Evolutionary conservation across 2,329 filamentous ascomycete species (phyloP).

Genomic region (Clathrospora elynae): DNA sequence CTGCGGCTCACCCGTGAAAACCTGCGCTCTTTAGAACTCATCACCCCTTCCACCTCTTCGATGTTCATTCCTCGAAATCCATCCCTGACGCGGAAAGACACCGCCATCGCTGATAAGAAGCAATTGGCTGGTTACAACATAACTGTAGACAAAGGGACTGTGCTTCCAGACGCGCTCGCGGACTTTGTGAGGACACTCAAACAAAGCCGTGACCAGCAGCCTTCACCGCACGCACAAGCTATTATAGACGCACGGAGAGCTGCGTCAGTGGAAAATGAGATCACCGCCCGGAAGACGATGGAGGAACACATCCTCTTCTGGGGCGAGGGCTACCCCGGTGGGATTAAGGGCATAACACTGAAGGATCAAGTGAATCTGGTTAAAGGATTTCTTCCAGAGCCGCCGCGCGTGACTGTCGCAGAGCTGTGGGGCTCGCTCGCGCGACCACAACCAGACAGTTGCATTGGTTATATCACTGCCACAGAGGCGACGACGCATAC

Average conservation of each 20-base stretch:
- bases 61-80: conserved; percentile 17
- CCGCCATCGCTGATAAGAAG: conserved; percentile 13
- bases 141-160: conserved; percentile 7
- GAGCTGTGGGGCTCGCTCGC: conserved; percentile 15
- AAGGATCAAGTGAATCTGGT: conserved; percentile 21
- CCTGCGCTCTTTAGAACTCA: conserved; percentile 11
- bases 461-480: conserved; percentile 20
- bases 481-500: conserved; percentile 15
- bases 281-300: conserved; percentile 16
- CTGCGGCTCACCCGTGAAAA: conserved; percentile 15
- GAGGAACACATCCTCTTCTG: conserved; percentile 19
- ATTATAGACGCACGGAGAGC: conserved; percentile 17
- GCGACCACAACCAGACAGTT: conserved; percentile 21
- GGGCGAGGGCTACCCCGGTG: conserved; percentile 11
- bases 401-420: conserved; percentile 13
- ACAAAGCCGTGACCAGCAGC: conserved; percentile 12
- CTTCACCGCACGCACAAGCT: conserved; percentile 21
- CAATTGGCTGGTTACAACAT: conserved; percentile 21
- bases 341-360: conserved; percentile 16
- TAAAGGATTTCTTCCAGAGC: conserved; percentile 12
- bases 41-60: conserved; percentile 2
- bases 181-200: conserved; percentile 14
- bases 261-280: conserved; percentile 19
- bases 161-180: conserved; percentile 14
- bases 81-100: conserved; percentile 16